phyloP scores from a whole-genome alignment of 2,329 filamentous ascomycete species.

The Huntiella omanensis region DNA sequence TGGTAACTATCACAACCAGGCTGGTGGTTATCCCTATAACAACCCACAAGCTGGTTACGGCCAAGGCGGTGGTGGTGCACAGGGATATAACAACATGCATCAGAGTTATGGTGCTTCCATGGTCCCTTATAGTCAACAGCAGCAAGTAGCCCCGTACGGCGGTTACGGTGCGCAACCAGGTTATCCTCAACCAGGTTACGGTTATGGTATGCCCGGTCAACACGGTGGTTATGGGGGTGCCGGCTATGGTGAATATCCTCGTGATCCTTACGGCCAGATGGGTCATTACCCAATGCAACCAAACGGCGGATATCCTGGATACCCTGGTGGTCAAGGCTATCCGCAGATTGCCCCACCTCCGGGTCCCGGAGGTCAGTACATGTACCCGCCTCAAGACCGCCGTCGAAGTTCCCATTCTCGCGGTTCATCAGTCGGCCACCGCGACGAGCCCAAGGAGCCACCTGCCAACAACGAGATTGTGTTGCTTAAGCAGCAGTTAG shows the following conservation, averaged over 20 bases:
- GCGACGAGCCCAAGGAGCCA: constrained; percentile 21
- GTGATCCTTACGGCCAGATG: not conserved
- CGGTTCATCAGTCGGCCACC: constrained; percentile 6
- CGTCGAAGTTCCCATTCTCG: constrained; percentile 17
- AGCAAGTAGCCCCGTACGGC: not conserved
- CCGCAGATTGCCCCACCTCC: not conserved
- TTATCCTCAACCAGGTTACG: not conserved
- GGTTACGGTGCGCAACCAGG: not conserved
- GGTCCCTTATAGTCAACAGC: constrained; percentile 24
- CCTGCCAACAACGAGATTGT: constrained; percentile 31
- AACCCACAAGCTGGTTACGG: constrained; percentile 14
- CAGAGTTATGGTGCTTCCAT: constrained; percentile 17
- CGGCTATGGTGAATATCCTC: constrained; percentile 9
- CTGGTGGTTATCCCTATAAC: constrained; percentile 1
- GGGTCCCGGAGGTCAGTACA: constrained; percentile 5
- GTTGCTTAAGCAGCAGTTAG: constrained; percentile 36
- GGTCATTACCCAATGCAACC: constrained; percentile 1
- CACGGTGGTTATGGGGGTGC: constrained; percentile 14
- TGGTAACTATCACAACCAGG: constrained; percentile 2
- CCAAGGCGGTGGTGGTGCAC: constrained; percentile 20
- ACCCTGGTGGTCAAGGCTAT: constrained; percentile 14
- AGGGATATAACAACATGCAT: constrained; percentile 16
- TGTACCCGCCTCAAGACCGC: constrained; percentile 24
- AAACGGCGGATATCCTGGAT: constrained; percentile 13
- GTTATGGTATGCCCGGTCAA: not conserved